Base-by-base conservation (phyloP, 2,329 filamentous ascomycete genomes). In the Sclerotiophoma versabilis region DNA sequence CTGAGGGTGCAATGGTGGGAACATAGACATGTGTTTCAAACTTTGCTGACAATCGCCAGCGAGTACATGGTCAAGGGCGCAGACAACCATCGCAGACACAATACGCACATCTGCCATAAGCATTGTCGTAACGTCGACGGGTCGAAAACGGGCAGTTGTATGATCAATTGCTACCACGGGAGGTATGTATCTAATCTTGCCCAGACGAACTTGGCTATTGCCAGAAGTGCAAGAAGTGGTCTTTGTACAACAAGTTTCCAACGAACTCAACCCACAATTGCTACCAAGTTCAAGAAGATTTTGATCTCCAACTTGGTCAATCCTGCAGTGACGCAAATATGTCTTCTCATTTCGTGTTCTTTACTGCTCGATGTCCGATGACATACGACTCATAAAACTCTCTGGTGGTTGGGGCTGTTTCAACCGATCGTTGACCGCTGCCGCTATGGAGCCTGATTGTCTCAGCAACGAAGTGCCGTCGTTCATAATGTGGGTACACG, bases 41-140 rank as follows among this genome's bases (percentile, higher is more conserved):
- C 23, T 14, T 23, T 30, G 25, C 41, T 60, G 30, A 55, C 32
- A 22, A 11, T 2, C 29, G 8, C 14, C 12, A 68, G 63, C 8
- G 69, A 72, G 44, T 71, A 68, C 26, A 65, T 73, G 63, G 68
- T 72, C n/a, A 70, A 73, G 32, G 66, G 66, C 2, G 53, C 57
- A 9, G 64, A 72, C 17, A 64, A 53, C n/a, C 68, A 64, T 43
- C 60, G 68, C 19, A 58, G 62, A 43, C 34, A 48, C 1, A 60
- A 58, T 22, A 52, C 55, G 3, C 70, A 72, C 41, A 65, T 51
- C 8, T 73, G 70, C 42, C 71, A 72, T 48, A 70, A 70, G 43
- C 68, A 72, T 43, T 72, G 65, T 59, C 64, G 58, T n/a, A 58
- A 51, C 20, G 48, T 43, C 2, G 52, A 65, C 11, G 59, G 60